Percentiles rank a stretch among this genome's conserved stretches.
These are phyloP conservation scores for Pezicula rhizophila DNA, from an alignment of 2,329 filamentous ascomycete species.

Conservation along the genomic window DNA sequence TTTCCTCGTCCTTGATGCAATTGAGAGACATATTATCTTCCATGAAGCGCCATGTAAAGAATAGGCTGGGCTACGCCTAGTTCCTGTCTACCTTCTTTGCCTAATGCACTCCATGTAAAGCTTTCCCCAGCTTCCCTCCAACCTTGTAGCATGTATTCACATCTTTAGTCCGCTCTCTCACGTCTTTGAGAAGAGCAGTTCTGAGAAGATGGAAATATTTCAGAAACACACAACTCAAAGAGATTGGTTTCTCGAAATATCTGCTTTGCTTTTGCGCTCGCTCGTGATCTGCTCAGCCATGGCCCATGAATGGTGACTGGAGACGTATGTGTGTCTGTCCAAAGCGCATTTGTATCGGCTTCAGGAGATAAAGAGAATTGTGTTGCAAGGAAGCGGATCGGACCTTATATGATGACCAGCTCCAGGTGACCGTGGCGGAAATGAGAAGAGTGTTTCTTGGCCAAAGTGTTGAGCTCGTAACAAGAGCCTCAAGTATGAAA, in stretches of 20 bases:
- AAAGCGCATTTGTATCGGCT: conserved; percentile 32
- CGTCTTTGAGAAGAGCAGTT: conserved; percentile 43
- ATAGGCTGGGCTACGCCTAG: no score
- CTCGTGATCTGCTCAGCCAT: conserved; percentile 45
- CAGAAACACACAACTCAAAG: conserved; percentile 16
- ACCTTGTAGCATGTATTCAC: conserved; percentile 38
- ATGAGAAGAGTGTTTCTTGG: no score
- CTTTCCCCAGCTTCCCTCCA: conserved; percentile 40
- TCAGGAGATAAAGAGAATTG: background rate
- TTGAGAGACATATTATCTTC: no score
- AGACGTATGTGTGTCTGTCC: conserved; percentile 48
- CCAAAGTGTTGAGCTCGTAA: no score
- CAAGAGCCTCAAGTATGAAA: no score
- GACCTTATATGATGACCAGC: no score
- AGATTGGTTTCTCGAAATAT: conserved; percentile 13
- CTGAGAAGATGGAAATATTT: conserved; percentile 38
- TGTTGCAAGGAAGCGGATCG: no score
- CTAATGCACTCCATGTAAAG: conserved; percentile 15
- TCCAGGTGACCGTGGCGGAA: no score
- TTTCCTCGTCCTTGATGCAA: no score
- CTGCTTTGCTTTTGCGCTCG: conserved; percentile 43
- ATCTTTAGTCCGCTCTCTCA: conserved; percentile 51
- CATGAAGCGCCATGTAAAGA: no score
- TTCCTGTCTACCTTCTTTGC: background rate
- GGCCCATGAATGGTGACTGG: conserved; percentile 28